These are phyloP conservation scores for Ettlia oleoabundans DNA, from an alignment of 139 green algal species.

Conservation along the genomic window DNA sequence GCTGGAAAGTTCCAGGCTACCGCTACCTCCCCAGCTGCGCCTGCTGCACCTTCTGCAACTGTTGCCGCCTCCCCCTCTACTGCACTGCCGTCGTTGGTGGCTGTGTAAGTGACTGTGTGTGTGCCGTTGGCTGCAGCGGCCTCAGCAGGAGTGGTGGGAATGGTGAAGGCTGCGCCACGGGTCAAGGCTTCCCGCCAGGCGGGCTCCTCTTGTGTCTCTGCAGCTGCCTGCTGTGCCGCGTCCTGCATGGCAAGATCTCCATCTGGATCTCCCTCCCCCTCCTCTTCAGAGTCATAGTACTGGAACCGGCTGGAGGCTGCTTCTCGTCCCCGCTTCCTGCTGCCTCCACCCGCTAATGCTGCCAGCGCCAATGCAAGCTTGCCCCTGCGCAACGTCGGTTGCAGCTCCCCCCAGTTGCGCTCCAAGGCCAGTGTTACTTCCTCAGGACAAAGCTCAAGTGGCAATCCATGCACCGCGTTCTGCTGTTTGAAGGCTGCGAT, in stretches of 20 bases:
- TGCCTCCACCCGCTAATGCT: neutral
- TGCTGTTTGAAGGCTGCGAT: constrained; percentile 64
- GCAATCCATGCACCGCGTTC: constrained; percentile 60
- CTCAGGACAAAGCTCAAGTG: constrained; percentile 53
- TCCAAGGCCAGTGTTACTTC: constrained; percentile 55
- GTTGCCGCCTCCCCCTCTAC: neutral
- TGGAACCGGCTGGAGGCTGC: no score
- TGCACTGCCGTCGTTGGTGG: neutral
- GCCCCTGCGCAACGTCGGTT: neutral
- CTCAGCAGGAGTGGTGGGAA: constrained; percentile 18
- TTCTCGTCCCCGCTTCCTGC: neutral
- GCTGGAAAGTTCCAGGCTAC: constrained; percentile 49
- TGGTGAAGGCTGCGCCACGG: constrained; percentile 11
- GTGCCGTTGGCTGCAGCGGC: neutral
- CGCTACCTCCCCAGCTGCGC: neutral
- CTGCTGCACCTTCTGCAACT: neutral
- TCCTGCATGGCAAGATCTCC: neutral
- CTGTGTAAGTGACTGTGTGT: no score
- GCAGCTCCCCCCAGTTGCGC: constrained; percentile 31
- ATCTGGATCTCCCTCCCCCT: neutral
- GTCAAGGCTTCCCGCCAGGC: constrained; percentile 35
- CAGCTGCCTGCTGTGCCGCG: constrained; percentile 8
- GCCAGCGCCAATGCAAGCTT: neutral
- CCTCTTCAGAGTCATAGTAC: constrained; percentile 11
- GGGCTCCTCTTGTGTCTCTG: no score